Evolutionary conservation across 2,329 filamentous ascomycete species (phyloP).

Genomic region (Aspergillus ochraceus): DNA sequence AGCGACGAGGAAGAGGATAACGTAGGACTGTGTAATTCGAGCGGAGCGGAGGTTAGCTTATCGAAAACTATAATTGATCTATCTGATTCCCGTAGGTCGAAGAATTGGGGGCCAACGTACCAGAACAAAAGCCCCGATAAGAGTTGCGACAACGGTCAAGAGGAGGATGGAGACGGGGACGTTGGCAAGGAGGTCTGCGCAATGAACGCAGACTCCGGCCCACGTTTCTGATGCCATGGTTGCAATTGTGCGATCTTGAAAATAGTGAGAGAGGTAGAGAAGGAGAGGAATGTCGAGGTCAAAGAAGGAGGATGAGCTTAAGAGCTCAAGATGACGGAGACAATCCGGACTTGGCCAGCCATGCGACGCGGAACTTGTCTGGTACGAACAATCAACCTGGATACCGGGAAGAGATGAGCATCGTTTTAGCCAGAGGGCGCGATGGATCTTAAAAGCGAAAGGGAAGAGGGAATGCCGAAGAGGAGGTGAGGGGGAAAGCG

Average conservation of each 20-base stretch:
- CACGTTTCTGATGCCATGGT: conserved; percentile 31
- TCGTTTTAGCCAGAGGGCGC: conserved; percentile 7
- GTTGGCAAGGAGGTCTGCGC: conserved; percentile 28
- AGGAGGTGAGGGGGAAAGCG: conserved; percentile 6
- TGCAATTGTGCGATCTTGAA: conserved; percentile 3
- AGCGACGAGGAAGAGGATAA: conserved; percentile 71
- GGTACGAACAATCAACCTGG: conserved; percentile 10
- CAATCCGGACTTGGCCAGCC: conserved; percentile 24
- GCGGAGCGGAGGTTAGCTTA: neutral
- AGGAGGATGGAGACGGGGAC: conserved; percentile 32
- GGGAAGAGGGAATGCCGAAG: neutral
- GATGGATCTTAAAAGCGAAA: neutral
- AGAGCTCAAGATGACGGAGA: conserved; percentile 19
- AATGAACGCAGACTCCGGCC: conserved; percentile 32
- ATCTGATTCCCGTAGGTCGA: neutral
- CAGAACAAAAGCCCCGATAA: conserved; percentile 32
- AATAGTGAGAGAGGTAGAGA: conserved; percentile 8
- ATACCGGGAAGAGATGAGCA: conserved; percentile 6
- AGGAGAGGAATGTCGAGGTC: conserved; percentile 3
- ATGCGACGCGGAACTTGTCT: conserved; percentile 22
- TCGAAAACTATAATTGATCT: neutral
- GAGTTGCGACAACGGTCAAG: conserved; percentile 28
- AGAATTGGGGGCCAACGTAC: conserved; percentile 25
- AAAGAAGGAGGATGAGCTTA: conserved; percentile 16
- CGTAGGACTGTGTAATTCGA: conserved; percentile 58